phyloP scores from a whole-genome alignment of 345 rosid genomes.

The Populus deltoides region DNA sequence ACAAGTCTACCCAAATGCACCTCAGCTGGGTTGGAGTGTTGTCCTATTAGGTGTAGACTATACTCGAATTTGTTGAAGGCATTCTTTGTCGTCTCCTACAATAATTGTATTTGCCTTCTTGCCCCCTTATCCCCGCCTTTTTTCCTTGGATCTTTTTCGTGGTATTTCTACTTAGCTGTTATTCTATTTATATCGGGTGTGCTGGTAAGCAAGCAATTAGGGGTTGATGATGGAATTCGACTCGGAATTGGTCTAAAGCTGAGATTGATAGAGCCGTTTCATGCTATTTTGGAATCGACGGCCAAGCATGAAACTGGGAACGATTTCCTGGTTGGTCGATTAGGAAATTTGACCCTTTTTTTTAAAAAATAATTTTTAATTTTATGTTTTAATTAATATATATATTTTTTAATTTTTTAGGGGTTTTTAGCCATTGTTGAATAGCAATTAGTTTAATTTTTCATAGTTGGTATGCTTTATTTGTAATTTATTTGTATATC shows the following conservation, averaged over 20 bases:
- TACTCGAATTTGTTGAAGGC: constrained; percentile 17
- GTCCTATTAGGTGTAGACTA: not conserved
- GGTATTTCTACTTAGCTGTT: not conserved
- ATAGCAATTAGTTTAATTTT: no score
- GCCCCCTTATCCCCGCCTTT: not conserved
- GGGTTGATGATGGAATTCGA: not conserved
- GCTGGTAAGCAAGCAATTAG: not conserved
- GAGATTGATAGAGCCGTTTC: not conserved
- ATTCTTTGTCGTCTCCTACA: not conserved
- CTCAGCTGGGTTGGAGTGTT: constrained; percentile 18
- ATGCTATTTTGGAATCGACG: not conserved
- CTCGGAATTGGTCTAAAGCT: not conserved
- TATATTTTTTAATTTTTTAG: no score
- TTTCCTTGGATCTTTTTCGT: not conserved
- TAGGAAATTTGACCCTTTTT: no score
- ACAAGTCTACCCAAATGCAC: constrained; percentile 12
- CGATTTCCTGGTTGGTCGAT: no score
- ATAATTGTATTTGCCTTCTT: not conserved
- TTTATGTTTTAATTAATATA: no score
- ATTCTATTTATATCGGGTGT: not conserved
- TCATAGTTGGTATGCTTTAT: no score
- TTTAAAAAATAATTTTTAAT: no score
- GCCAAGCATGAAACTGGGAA: no score
- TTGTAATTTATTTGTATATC: no score
- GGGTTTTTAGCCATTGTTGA: no score